phyloP scores from a whole-genome alignment of 1,284 basidiomycete species.

The Malassezia restricta region DNA sequence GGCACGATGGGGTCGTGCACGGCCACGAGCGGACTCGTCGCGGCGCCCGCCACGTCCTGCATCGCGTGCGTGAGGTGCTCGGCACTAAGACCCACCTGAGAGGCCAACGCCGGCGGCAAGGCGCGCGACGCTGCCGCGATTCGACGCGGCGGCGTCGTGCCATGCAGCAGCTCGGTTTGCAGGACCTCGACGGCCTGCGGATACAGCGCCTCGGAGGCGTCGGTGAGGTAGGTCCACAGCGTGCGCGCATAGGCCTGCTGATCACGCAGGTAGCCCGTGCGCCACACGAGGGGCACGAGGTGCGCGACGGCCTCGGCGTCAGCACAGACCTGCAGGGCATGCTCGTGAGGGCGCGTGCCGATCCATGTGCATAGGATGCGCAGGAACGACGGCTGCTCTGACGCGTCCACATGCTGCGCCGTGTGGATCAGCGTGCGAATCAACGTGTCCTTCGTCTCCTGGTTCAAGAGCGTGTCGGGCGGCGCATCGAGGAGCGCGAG shows the following conservation, averaged over 20 bases:
- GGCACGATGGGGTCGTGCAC: slow-evolving; percentile 47
- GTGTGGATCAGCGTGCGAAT: background rate
- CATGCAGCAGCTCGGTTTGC: background rate
- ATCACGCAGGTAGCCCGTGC: background rate
- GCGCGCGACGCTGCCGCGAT: background rate
- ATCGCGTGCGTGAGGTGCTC: slow-evolving; percentile 1
- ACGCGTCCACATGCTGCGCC: background rate
- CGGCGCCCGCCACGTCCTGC: background rate
- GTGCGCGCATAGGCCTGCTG: background rate
- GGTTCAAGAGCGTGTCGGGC: background rate
- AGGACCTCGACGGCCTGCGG: slow-evolving; percentile 2
- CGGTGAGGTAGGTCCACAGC: background rate
- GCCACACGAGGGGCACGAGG: background rate
- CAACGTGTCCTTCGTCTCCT: background rate
- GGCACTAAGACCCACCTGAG: background rate
- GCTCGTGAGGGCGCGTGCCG: background rate
- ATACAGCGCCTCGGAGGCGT: background rate
- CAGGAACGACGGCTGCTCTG: background rate
- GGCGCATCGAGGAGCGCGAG: slow-evolving; percentile 4
- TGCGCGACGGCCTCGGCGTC: background rate
- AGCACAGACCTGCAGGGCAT: background rate
- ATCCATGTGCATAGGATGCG: background rate
- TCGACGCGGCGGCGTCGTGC: background rate
- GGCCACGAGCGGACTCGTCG: slow-evolving; percentile 18
- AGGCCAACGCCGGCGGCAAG: background rate